Conservation (phyloP, 352 stramenopile species). For the Phytophthora idaei region DNA sequence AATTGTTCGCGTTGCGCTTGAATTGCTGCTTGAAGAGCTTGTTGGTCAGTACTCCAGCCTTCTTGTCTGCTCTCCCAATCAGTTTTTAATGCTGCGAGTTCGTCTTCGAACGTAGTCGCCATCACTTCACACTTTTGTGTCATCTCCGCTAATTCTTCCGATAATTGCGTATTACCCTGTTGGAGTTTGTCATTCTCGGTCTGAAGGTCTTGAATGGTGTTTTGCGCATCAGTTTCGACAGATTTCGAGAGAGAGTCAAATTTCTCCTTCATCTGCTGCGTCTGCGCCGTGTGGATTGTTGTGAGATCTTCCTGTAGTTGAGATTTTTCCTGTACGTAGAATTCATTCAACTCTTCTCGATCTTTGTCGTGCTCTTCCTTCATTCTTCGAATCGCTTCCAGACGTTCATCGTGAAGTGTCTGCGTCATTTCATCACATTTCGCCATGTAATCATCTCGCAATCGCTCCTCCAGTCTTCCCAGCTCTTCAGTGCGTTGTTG, state of each 20-base stretch:
- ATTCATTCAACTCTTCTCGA: conserved; percentile 55
- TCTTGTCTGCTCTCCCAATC: conserved; percentile 23
- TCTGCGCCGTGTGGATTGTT: conserved; percentile 30
- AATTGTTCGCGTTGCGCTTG: conserved; percentile 18
- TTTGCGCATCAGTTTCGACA: conserved; percentile 9
- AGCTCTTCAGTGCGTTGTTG: conserved; percentile 31
- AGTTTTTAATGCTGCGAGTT: conserved; percentile 17
- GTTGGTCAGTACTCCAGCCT: conserved; percentile 5
- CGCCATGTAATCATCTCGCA: conserved; percentile 52
- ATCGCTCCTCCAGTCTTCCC: conserved; percentile 43
- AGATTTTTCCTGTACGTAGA: conserved; percentile 62
- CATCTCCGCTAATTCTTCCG: conserved; percentile 17
- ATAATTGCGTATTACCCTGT: conserved; percentile 11
- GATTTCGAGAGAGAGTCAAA: conserved; percentile 20
- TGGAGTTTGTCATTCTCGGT: conserved; percentile 13
- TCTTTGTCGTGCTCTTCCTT: conserved; percentile 54
- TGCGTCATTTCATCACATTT: conserved; percentile 71
- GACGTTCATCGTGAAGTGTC: conserved; percentile 51
- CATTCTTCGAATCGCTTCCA: conserved; percentile 47
- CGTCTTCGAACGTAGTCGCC: conserved; percentile 25
- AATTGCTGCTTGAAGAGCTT: conserved; percentile 17
- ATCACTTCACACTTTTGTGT: conserved; percentile 22
- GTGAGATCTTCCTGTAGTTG: conserved; percentile 59
- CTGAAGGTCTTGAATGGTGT: conserved; percentile 14
- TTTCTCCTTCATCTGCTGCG: conserved; percentile 36